Percentiles rank a stretch among this genome's conserved stretches.
These are phyloP conservation scores for Furcasterigmium furcatum DNA, from an alignment of 2,329 filamentous ascomycete genomes.

Conservation along the genomic window DNA sequence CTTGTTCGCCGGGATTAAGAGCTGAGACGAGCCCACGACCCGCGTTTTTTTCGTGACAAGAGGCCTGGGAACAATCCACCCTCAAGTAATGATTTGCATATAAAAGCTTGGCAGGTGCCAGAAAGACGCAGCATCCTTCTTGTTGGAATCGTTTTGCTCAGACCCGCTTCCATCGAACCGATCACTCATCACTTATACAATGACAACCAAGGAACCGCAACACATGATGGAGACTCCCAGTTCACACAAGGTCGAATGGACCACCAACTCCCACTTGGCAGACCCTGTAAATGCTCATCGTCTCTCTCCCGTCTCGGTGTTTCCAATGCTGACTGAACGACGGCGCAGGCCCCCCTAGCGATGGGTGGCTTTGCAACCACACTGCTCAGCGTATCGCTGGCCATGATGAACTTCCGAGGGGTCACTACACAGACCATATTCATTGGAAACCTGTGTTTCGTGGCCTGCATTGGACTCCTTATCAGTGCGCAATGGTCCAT, in stretches of 20 bases:
- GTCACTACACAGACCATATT: constrained; percentile 21
- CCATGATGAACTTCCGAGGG: constrained; percentile 23
- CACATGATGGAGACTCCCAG: not conserved
- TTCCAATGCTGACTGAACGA: not conserved
- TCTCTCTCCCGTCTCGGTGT: not conserved
- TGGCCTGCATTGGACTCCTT: constrained; percentile 20
- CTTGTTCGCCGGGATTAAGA: too few relatives aligned
- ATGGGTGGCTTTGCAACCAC: constrained; percentile 25
- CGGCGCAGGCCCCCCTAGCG: constrained; percentile 15
- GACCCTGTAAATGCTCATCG: too few relatives aligned
- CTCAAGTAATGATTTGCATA: too few relatives aligned
- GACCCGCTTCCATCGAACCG: too few relatives aligned
- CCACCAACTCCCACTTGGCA: too few relatives aligned
- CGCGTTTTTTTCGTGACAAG: too few relatives aligned
- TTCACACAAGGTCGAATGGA: not conserved
- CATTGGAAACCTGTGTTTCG: constrained; percentile 22
- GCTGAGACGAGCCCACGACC: too few relatives aligned
- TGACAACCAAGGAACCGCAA: not conserved
- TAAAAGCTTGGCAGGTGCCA: too few relatives aligned
- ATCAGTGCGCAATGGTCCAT: constrained; percentile 24
- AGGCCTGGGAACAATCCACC: too few relatives aligned
- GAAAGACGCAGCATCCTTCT: too few relatives aligned
- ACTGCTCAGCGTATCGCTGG: constrained; percentile 18
- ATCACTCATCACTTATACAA: too few relatives aligned
- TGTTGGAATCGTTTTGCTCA: too few relatives aligned